Evolutionary conservation across 768 basidiomycete species (phyloP).

Genomic region (Austroboletus eburneus): DNA sequence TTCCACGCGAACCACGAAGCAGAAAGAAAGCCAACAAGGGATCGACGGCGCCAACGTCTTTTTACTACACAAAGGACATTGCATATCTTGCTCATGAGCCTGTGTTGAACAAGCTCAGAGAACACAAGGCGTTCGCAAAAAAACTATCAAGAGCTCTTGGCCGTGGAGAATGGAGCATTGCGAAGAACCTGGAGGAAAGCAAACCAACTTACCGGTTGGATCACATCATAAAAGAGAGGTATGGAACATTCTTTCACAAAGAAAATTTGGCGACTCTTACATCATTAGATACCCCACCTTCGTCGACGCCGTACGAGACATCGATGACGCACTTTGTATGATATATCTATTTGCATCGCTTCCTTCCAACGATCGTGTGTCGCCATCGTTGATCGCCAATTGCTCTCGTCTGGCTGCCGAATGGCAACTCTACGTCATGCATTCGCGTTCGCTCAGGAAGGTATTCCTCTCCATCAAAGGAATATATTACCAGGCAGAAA

Average conservation of each 20-base stretch:
- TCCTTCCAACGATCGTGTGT: slow-evolving; percentile 79
- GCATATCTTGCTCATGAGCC: slow-evolving; percentile 97
- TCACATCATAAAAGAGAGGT: slow-evolving; percentile 98
- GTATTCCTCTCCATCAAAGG: slow-evolving; percentile 97
- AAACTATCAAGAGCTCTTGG: slow-evolving; percentile 92
- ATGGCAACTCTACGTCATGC: slow-evolving; percentile 97
- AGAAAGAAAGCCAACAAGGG: slow-evolving; percentile 96
- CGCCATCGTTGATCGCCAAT: slow-evolving; percentile 82
- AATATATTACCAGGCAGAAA: slow-evolving; percentile 94
- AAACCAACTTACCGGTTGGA: slow-evolving; percentile 90
- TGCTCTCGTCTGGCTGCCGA: slow-evolving; percentile 88
- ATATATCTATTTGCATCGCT: slow-evolving; percentile 88
- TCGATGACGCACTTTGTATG: slow-evolving; percentile 97
- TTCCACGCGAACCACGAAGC: slow-evolving; percentile 91
- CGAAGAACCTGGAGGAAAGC: slow-evolving; percentile 90
- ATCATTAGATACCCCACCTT: slow-evolving; percentile 88
- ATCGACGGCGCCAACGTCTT: slow-evolving; percentile 92
- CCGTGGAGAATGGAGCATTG: slow-evolving; percentile 90
- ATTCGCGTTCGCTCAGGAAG: slow-evolving; percentile 78
- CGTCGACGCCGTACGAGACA: slow-evolving; percentile 90
- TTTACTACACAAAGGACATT: slow-evolving; percentile 98
- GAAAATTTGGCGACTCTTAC: slow-evolving; percentile 5
- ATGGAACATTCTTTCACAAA: slow-evolving; percentile 13
- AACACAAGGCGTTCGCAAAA: slow-evolving; percentile 98
- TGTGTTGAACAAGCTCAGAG: slow-evolving; percentile 84